Conservation (phyloP, 495 filamentous ascomycete genomes). For the Penicillium angulare region DNA sequence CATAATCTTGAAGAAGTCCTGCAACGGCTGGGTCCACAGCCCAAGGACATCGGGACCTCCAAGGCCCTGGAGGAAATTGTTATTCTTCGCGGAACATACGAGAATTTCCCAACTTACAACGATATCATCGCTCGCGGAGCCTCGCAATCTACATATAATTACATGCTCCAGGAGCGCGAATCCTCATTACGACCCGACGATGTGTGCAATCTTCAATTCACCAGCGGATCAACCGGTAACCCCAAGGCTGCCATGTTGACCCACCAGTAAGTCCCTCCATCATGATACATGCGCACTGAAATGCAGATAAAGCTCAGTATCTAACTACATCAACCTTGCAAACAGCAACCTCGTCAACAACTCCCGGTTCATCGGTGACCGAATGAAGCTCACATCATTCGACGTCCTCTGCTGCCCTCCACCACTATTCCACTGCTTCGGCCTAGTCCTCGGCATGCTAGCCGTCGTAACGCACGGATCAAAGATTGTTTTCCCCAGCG, state of each 20-base stretch:
- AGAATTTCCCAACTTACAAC: slow-evolving; percentile 50
- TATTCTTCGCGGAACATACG: slow-evolving; percentile 52
- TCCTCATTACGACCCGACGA: slow-evolving; percentile 54
- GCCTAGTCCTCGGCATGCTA: slow-evolving; percentile 67
- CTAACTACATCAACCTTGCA: too few species aligned
- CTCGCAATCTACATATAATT: slow-evolving; percentile 32
- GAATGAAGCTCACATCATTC: slow-evolving; percentile 60
- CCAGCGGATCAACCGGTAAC: slow-evolving; percentile 66
- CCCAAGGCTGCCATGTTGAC: slow-evolving; percentile 77
- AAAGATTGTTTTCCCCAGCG: slow-evolving; percentile 64
- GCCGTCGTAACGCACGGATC: slow-evolving; percentile 64
- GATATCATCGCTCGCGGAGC: slow-evolving; percentile 39
- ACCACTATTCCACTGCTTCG: slow-evolving; percentile 74
- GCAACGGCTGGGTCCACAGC: slow-evolving; percentile 41
- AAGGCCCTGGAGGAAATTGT: slow-evolving; percentile 47
- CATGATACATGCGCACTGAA: too few species aligned
- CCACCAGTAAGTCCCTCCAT: slow-evolving; percentile 57
- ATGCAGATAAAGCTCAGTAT: too few species aligned
- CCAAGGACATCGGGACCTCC: slow-evolving; percentile 29
- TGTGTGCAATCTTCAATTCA: slow-evolving; percentile 70
- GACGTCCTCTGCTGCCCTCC: slow-evolving; percentile 70
- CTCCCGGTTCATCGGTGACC: slow-evolving; percentile 65
- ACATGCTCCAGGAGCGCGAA: slow-evolving; percentile 44
- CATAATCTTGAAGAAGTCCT: slow-evolving; percentile 55
- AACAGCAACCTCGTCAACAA: slow-evolving; percentile 69